Conservation (phyloP, 1,284 basidiomycete species). For the Vanrija pseudolonga region DNA sequence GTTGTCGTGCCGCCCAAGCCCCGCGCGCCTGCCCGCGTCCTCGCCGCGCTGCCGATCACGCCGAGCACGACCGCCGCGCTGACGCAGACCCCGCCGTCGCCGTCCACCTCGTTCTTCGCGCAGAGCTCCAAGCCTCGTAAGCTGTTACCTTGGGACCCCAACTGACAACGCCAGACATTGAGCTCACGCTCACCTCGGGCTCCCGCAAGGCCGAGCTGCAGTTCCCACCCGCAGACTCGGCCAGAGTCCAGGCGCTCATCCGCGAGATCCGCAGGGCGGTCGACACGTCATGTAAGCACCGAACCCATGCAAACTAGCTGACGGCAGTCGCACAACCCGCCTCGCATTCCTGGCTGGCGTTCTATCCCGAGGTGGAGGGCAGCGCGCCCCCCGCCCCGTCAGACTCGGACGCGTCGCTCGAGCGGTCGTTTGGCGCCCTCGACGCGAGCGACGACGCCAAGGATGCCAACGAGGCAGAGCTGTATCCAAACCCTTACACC, state of each 20-base stretch:
- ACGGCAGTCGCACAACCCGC: slow-evolving; percentile 6
- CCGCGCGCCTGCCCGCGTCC: slow-evolving; percentile 10
- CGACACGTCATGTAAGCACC: slow-evolving; percentile 5
- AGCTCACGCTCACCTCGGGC: slow-evolving; percentile 44
- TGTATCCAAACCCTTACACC: slow-evolving; percentile 31
- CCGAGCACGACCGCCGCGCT: slow-evolving; percentile 24
- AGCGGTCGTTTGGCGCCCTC: slow-evolving; percentile 3
- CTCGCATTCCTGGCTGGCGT: slow-evolving; percentile 28
- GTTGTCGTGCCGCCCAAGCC: slow-evolving; percentile 18
- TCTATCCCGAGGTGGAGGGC: slow-evolving; percentile 24
- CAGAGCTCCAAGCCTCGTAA: slow-evolving; percentile 42
- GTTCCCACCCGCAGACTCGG: slow-evolving; percentile 54
- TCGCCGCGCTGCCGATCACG: slow-evolving; percentile 29
- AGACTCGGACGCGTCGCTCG: background rate
- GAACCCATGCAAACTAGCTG: background rate
- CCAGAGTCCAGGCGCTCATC: slow-evolving; percentile 28
- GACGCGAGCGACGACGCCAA: background rate
- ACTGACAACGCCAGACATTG: slow-evolving; percentile 14
- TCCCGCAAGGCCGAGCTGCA: slow-evolving; percentile 71
- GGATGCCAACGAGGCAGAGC: slow-evolving; percentile 6
- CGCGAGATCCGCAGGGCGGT: slow-evolving; percentile 22
- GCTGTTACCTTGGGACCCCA: background rate
- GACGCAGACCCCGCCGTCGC: slow-evolving; percentile 41
- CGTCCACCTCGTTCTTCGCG: slow-evolving; percentile 41
- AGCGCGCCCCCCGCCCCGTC: background rate